These are phyloP conservation scores for Saccharomycopsis sp. DNA, from an alignment of 805 yeast genomes.

Conservation along the genomic window DNA sequence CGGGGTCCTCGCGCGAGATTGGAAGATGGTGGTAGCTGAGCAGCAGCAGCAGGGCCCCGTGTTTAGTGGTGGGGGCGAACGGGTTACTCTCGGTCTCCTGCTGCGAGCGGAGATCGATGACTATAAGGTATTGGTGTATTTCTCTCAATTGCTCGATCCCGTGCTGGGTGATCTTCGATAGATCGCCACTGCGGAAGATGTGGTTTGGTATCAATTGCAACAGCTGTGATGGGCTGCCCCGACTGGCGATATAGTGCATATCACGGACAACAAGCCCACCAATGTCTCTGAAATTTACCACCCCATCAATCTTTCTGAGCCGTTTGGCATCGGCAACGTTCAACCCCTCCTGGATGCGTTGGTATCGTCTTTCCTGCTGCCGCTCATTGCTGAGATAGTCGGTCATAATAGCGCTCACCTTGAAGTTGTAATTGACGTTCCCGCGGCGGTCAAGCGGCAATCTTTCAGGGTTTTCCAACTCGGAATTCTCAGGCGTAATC, in stretches of 20 bases:
- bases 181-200: slow-evolving; percentile 56
- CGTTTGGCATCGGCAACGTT: background rate
- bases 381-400: background rate
- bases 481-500: slow-evolving; percentile 31
- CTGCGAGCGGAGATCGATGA: too few relatives aligned
- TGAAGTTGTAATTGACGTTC: slow-evolving; percentile 48
- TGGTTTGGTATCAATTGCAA: slow-evolving; percentile 1
- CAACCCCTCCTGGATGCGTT: background rate
- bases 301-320: slow-evolving; percentile 58
- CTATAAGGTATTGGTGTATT: too few relatives aligned
- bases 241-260: too few relatives aligned
- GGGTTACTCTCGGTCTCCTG: too few relatives aligned
- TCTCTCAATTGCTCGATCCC: slow-evolving; percentile 38
- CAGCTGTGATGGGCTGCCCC: too few relatives aligned
- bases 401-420: slow-evolving; percentile 43
- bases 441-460: slow-evolving; percentile 39
- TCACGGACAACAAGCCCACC: slow-evolving; percentile 57
- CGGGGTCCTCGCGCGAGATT: too few relatives aligned
- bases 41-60: too few relatives aligned
- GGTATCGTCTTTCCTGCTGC: background rate
- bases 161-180: slow-evolving; percentile 39
- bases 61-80: too few relatives aligned
- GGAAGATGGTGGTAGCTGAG: too few relatives aligned
- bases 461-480: slow-evolving; percentile 30
- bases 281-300: slow-evolving; percentile 65